Evolutionary conservation across 345 rosid species (phyloP).

Genomic region (Salix koriyanagi): DNA sequence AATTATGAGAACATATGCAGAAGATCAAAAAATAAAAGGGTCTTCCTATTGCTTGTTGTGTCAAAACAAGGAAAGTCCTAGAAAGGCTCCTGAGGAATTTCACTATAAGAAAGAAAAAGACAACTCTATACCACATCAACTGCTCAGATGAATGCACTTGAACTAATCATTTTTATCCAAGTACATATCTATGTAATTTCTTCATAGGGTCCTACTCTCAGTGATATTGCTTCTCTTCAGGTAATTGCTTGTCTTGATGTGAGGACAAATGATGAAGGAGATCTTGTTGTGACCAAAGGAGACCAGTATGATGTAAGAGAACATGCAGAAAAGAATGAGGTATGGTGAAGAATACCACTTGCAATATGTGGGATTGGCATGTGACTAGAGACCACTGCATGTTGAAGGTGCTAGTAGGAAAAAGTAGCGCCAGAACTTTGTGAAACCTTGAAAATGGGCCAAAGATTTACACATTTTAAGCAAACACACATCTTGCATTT

Average conservation of each 20-base stretch:
- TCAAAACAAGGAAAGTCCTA: neutral
- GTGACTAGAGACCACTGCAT: neutral
- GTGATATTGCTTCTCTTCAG: conserved; percentile 36
- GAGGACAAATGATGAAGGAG: conserved; percentile 88
- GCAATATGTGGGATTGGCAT: neutral
- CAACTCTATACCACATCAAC: too few relatives aligned
- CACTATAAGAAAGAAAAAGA: too few relatives aligned
- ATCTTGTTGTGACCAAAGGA: conserved; percentile 97
- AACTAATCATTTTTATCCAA: neutral
- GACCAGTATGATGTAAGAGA: conserved; percentile 96
- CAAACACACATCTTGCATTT: neutral
- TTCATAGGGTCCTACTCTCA: neutral
- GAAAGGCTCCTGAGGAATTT: too few relatives aligned
- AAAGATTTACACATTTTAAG: neutral
- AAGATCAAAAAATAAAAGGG: neutral
- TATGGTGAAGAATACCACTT: conserved; percentile 17
- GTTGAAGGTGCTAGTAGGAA: neutral
- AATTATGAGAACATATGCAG: neutral
- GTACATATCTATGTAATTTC: neutral
- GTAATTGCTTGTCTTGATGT: conserved; percentile 99
- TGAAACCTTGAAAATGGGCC: neutral
- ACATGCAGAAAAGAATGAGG: conserved; percentile 79
- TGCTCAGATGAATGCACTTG: neutral
- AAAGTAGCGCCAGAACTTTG: neutral
- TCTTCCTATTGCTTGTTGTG: neutral